Evolutionary conservation across 148 eudicot genomes (phyloP), one percentile per base, ranked within the genome.

Genomic region (Cornus kousa): DNA sequence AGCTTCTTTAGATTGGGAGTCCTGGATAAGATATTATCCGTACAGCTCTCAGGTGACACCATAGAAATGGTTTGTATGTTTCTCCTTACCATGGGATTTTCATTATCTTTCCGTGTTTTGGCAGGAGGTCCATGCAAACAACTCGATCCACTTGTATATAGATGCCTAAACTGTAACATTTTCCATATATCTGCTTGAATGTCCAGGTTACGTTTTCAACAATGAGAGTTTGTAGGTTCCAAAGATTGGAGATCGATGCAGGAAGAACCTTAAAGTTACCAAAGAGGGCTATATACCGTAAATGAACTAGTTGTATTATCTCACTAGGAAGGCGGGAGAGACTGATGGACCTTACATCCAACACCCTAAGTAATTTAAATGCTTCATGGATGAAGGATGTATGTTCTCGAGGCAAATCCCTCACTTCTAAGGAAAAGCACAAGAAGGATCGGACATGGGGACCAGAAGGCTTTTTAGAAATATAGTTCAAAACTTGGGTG

Each of bases 201-300:
- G 4, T 84, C 73, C n/a, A 87, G 75, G 46, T 72, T 73, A n/a
- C 82, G 82, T 1, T 84, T 14, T 82, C 73, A 2, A 80, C 33
- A 5, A 87, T 75, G 5, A 87, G 70, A n/a, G 87, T 87, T 62
- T 84, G 89, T 0, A 87, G 48, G 69, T 87, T 84, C 85, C 82
- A 77, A 5, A 87, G 80, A 1, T 60, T 65, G 0, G 82, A 80
- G n/a, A 87, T 14, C 5, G 85, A 33, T 6, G 69, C 57, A n/a
- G 89, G 89, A 65, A 87, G 79, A 11, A 65, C 32, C 70, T 48
- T 68, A 65, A 82, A 80, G 11, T 65, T 70, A 19, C 82, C 76
- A 0, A n/a, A 80, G 24, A 87, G 46, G 2, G 84, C 87, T 10
- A 87, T 17, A 50, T 84, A 78, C 71, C 85, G 82, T 70, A 87